Percentiles rank a stretch among this genome's conserved stretches.
Conservation (phyloP, 805 yeast species). For the Ogataea dorogensis region DNA sequence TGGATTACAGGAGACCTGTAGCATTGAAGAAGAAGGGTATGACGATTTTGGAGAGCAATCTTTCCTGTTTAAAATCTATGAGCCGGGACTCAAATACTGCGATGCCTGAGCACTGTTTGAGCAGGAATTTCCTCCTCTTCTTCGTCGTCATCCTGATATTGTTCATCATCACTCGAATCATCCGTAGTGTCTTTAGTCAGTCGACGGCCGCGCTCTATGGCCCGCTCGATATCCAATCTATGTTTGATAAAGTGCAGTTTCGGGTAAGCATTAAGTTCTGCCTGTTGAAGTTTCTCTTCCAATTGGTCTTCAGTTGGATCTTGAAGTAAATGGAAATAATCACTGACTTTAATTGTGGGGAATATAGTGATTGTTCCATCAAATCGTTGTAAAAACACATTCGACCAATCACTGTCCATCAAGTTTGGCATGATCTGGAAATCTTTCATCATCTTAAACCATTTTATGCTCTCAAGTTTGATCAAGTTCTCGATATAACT, state of each 20-base stretch:
- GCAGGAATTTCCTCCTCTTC: conserved; percentile 2
- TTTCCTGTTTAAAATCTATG: conserved; percentile 48
- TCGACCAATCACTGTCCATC: conserved; percentile 78
- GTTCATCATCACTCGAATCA: conserved; percentile 8
- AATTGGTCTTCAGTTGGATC: conserved; percentile 66
- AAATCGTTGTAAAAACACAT: conserved; percentile 69
- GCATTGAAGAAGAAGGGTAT: conserved; percentile 56
- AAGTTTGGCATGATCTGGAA: conserved; percentile 67
- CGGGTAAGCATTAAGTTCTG: conserved; percentile 67
- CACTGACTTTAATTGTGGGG: conserved; percentile 61
- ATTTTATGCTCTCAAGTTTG: conserved; percentile 72
- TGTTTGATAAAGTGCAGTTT: conserved; percentile 62
- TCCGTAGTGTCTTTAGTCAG: conserved; percentile 16
- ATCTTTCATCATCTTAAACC: conserved; percentile 65
- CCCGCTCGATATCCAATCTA: conserved; percentile 62
- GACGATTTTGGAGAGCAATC: conserved; percentile 83
- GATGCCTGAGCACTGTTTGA: conserved; percentile 8
- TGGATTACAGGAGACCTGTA: conserved; percentile 36
- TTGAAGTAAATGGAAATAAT: conserved; percentile 60
- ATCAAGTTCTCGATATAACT: conserved; percentile 69
- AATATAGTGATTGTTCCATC: conserved; percentile 75
- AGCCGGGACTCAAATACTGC: conserved; percentile 9
- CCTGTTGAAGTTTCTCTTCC: conserved; percentile 54
- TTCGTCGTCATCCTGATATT: conserved; percentile 6
- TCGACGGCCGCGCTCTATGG: conserved; percentile 52